phyloP scores from a whole-genome alignment of 1,284 basidiomycete genomes.

The Tylopilus sp. region DNA sequence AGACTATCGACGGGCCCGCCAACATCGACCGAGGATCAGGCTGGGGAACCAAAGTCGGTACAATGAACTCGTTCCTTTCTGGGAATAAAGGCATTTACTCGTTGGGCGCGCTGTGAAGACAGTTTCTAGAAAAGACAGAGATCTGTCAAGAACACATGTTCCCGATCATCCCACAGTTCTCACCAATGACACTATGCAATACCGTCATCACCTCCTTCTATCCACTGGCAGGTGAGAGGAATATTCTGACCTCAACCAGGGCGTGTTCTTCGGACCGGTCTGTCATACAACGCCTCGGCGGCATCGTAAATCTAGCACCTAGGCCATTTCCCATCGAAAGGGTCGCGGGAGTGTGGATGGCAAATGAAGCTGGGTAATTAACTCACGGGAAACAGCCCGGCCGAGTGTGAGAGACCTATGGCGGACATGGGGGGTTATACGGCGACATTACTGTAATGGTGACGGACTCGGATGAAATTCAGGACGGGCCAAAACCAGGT shows the following conservation, averaged over 20 bases:
- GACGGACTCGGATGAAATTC: too few species aligned
- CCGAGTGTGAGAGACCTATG: neutral
- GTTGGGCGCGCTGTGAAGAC: neutral
- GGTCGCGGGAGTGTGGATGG: constrained; percentile 16
- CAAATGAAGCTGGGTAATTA: neutral
- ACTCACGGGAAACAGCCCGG: neutral
- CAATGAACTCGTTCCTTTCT: neutral
- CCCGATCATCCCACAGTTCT: constrained; percentile 9
- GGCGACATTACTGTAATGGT: too few species aligned
- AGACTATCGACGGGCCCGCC: neutral
- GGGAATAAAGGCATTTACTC: neutral
- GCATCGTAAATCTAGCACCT: neutral
- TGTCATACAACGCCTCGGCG: neutral
- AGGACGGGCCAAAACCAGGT: constrained; percentile 19
- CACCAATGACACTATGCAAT: constrained; percentile 8
- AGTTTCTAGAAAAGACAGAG: constrained; percentile 1
- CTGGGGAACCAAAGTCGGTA: neutral
- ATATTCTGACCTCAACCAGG: constrained; percentile 1
- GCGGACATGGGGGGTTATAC: neutral
- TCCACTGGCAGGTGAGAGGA: neutral
- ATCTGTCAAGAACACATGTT: neutral
- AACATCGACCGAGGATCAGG: constrained; percentile 15
- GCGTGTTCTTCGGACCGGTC: constrained; percentile 15
- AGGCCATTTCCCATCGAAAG: constrained; percentile 22
- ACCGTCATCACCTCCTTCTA: constrained; percentile 12